phyloP scores from a whole-genome alignment of 2,329 filamentous ascomycete species.

The Sporothrix pseudoabietina region DNA sequence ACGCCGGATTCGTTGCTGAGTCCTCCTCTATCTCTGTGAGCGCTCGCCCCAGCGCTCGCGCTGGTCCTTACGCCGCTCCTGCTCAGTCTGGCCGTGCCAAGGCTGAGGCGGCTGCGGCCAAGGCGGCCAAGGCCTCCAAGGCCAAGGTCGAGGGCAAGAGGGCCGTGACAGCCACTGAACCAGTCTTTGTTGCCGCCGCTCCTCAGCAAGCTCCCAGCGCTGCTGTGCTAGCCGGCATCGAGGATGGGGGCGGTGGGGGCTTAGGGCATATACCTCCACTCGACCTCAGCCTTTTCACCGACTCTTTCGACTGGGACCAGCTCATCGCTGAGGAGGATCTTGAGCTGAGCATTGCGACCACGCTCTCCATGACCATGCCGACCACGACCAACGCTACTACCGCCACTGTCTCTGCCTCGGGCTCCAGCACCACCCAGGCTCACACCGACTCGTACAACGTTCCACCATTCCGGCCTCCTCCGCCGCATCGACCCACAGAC shows the following conservation, averaged over 20 bases:
- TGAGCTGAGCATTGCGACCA: conserved; percentile 23
- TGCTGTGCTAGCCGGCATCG: conserved; percentile 22
- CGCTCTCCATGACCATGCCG: conserved; percentile 20
- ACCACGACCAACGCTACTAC: not conserved
- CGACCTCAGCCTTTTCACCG: conserved; percentile 17
- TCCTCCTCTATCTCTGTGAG: not conserved
- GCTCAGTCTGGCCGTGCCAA: conserved; percentile 31
- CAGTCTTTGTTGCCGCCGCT: conserved; percentile 18
- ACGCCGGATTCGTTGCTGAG: conserved; percentile 43
- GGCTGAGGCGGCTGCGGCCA: conserved; percentile 23
- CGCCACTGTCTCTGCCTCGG: not conserved
- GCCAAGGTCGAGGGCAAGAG: conserved; percentile 32
- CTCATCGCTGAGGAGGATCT: conserved; percentile 30
- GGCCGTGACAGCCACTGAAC: conserved; percentile 20
- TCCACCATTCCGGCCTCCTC: conserved; percentile 25
- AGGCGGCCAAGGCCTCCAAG: conserved; percentile 27
- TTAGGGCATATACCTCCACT: not conserved
- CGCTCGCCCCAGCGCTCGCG: conserved; percentile 9
- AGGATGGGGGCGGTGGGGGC: conserved; percentile 20
- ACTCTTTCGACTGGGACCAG: conserved; percentile 32
- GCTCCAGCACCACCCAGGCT: not conserved
- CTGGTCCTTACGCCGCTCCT: conserved; percentile 28
- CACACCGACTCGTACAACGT: conserved; percentile 15
- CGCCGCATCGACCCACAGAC: conserved; percentile 11
- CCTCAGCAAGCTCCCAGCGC: not conserved